Conservation (phyloP, 2,329 filamentous ascomycete genomes). For the Botrytis hyacinthi region DNA sequence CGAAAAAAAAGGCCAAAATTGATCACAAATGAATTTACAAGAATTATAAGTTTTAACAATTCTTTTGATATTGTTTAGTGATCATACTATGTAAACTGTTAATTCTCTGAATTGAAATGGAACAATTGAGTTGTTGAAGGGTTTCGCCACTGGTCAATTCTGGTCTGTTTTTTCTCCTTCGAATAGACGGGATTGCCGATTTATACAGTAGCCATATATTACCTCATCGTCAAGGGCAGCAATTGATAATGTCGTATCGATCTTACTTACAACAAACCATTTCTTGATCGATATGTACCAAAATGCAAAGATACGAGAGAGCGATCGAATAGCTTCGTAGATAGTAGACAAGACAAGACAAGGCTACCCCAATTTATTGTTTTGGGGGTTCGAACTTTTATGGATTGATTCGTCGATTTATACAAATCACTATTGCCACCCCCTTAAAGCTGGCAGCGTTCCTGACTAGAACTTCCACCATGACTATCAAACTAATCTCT, state of each 20-base stretch:
- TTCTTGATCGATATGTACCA: neutral
- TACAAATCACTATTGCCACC: conserved; percentile 8
- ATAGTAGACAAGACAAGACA: neutral
- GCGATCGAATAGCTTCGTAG: neutral
- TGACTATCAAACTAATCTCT: neutral
- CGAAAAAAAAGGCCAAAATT: too few relatives aligned
- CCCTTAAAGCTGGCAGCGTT: conserved; percentile 5
- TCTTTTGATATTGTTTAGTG: too few relatives aligned
- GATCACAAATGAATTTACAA: too few relatives aligned
- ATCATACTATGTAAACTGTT: too few relatives aligned
- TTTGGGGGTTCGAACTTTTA: neutral
- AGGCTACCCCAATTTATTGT: conserved; percentile 1
- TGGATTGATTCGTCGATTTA: neutral
- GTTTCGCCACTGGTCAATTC: too few relatives aligned
- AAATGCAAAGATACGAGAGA: conserved; percentile 11
- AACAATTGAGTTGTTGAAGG: too few relatives aligned
- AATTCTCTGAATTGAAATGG: too few relatives aligned
- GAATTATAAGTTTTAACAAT: too few relatives aligned
- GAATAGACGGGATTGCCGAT: neutral
- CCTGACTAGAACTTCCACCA: conserved; percentile 10
- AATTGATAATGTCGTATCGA: conserved; percentile 7
- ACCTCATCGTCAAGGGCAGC: conserved; percentile 11
- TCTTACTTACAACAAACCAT: neutral
- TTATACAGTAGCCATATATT: neutral
- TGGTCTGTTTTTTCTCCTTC: too few relatives aligned